These are phyloP conservation scores for Neofusicoccum cordaticola DNA, from an alignment of 2,329 filamentous ascomycete species.

Conservation along the genomic window DNA sequence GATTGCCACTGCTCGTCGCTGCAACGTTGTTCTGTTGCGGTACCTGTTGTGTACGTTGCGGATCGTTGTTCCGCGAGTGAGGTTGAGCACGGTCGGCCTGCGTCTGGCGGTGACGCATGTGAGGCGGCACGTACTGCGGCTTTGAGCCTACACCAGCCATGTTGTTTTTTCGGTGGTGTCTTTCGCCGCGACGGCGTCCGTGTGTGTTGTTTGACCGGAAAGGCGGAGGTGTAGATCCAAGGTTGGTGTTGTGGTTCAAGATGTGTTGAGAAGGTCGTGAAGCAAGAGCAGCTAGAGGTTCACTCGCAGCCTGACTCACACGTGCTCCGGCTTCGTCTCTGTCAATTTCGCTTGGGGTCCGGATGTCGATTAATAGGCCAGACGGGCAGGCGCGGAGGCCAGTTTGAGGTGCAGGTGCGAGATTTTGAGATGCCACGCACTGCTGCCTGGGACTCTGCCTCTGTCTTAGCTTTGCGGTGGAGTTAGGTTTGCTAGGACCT, in stretches of 20 bases:
- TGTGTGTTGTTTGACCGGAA: neutral
- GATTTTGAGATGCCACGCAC: neutral
- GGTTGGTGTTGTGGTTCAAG: neutral
- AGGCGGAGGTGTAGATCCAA: neutral
- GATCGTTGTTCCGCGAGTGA: neutral
- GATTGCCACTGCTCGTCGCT: neutral
- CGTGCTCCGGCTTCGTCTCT: neutral
- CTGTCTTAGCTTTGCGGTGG: neutral
- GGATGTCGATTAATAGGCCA: neutral
- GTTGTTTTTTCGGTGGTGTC: neutral
- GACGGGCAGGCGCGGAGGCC: neutral
- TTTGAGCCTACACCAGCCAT: neutral
- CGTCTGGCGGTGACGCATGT: neutral
- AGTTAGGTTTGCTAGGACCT: neutral
- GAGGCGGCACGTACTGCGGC: neutral
- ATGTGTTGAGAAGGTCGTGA: neutral
- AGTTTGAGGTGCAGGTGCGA: neutral
- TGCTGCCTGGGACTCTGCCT: neutral
- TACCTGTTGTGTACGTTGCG: neutral
- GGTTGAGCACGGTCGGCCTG: neutral
- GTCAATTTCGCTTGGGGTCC: neutral
- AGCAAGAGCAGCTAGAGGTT: neutral
- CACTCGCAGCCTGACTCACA: neutral
- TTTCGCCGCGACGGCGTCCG: neutral
- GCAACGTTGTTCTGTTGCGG: too few species aligned